phyloP scores from a whole-genome alignment of 2,329 filamentous ascomycete genomes.

The Fusarium virguliforme region DNA sequence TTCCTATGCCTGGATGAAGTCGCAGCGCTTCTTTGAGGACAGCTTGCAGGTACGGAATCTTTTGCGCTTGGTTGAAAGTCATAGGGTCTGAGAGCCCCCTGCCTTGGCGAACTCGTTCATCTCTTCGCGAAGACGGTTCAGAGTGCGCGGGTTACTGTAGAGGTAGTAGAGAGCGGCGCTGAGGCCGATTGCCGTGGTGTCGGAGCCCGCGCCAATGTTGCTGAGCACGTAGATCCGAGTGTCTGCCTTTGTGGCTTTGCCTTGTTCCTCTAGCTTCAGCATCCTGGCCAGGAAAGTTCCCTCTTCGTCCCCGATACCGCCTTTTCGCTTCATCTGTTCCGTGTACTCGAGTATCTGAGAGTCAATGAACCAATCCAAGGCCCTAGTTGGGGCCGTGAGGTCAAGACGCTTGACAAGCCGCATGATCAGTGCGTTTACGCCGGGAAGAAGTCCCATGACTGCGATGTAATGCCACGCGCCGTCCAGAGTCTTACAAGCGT shows the following conservation, averaged over 20 bases:
- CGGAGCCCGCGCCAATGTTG: background rate
- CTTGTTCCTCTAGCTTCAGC: background rate
- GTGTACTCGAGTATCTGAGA: background rate
- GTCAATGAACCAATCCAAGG: background rate
- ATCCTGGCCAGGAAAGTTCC: background rate
- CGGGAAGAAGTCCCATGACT: background rate
- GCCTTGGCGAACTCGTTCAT: background rate
- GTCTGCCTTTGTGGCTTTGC: background rate
- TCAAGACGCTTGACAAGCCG: background rate
- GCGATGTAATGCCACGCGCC: slow-evolving; percentile 1
- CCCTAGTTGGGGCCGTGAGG: background rate
- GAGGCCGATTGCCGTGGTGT: background rate
- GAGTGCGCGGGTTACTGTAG: slow-evolving; percentile 2
- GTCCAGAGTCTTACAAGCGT: background rate
- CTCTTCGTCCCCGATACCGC: background rate
- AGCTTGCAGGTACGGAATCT: slow-evolving; percentile 7
- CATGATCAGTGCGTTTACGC: background rate
- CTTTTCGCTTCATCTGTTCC: background rate
- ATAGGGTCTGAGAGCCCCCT: background rate
- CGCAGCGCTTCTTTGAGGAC: background rate
- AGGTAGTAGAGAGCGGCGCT: background rate
- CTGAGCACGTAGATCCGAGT: background rate
- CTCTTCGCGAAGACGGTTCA: background rate
- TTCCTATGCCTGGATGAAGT: slow-evolving; percentile 2
- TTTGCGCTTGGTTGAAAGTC: background rate